phyloP scores from a whole-genome alignment of 2,329 filamentous ascomycete species.

The Monosporascus sp. region DNA sequence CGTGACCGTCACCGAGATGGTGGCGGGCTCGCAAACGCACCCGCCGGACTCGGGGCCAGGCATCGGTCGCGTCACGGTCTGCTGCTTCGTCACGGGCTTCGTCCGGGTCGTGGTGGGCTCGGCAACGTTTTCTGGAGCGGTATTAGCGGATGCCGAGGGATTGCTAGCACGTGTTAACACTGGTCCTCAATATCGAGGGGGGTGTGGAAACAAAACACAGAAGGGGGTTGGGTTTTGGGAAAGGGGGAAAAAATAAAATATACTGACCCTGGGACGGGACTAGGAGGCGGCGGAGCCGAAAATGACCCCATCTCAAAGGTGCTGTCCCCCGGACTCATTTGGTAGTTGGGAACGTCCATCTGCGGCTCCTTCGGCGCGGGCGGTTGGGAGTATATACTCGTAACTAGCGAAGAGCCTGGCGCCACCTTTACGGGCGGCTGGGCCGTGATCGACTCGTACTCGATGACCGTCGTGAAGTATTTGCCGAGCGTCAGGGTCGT shows the following conservation, averaged over 20 bases:
- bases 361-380: not conserved
- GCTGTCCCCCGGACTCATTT: constrained; percentile 16
- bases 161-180: not conserved
- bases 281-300: constrained; percentile 3
- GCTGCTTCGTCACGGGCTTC: constrained; percentile 7
- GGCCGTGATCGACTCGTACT: constrained; percentile 18
- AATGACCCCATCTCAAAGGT: constrained; percentile 11
- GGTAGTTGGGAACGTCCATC: constrained; percentile 21
- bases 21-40: constrained; percentile 18
- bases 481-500: constrained; percentile 22
- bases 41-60: not conserved
- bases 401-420: constrained; percentile 5
- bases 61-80: constrained; percentile 7
- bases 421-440: constrained; percentile 11
- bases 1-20: constrained; percentile 21
- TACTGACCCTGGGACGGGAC: constrained; percentile 17
- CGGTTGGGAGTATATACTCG: constrained; percentile 14
- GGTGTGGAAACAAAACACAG: not conserved
- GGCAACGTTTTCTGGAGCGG: not conserved
- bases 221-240: not conserved
- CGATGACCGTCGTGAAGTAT: constrained; percentile 22
- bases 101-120: constrained; percentile 10
- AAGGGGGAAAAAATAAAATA: not conserved
- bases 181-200: not conserved
- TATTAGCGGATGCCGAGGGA: not conserved